Evolutionary conservation across 306 rosid genomes (phyloP), one percentile per base, ranked within the genome.

Genomic region (Styphnolobium japonicum): DNA sequence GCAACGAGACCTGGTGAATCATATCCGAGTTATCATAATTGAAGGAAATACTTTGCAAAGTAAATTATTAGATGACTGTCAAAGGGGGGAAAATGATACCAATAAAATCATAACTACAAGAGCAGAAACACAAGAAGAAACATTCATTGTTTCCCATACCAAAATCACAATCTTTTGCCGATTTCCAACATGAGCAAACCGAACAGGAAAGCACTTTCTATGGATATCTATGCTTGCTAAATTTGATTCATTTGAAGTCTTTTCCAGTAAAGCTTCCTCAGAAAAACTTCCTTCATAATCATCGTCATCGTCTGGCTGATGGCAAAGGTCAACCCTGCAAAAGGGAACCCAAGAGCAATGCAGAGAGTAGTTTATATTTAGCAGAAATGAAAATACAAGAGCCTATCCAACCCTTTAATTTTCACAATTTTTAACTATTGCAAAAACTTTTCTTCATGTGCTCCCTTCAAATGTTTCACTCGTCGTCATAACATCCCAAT

Each of bases 291-390:
- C 97, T 83, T 89, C 98, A 65, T 88, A 84, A 60, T 95, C 98
- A 51, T 94, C 92, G 0, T 92, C 97, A 53, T 88, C 97, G 7
- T 94, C 91, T 79, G 97, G 87, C 86, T 95, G 98, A 84, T 95
- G 98, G 92, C 98, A 95, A 72, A 92, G 97, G 82, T 95, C 98
- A 86, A 95, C 91, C 98, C 98, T 95, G 84, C 58, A 76, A 68
- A 78, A 68, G 49, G 36, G 34, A 72, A 70, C 69, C 65, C 78
- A 53, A 37, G 31, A 60, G 63, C 82, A 70, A 58, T 29, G 25
- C 45, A 60, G 80, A 76, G 77, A 66, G 58, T 53, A 71, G 80
- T 79, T 84, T 53, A 66, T 45, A 75, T 23, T 62, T 80, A 75
- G 82, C 69, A 75, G 45, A 60, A 80, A 80, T 49, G 57, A 34